phyloP scores from a whole-genome alignment of 768 basidiomycete species.

The Hypholoma fasciculare region DNA sequence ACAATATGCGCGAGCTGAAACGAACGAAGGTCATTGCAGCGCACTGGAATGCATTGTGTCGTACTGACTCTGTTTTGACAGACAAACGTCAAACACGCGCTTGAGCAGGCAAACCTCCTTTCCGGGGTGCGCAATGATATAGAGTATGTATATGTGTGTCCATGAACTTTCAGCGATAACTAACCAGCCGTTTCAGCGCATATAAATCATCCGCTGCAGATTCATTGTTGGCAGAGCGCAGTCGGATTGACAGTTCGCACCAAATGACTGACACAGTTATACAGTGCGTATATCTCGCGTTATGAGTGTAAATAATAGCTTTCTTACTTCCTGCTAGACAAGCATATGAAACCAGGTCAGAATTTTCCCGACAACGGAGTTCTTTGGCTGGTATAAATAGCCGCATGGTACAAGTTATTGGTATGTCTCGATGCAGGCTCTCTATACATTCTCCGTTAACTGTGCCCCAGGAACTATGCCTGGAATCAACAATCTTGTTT shows the following conservation, averaged over 20 bases:
- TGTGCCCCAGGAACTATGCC: slow-evolving; percentile 72
- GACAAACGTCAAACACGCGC: slow-evolving; percentile 79
- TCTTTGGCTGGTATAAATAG: slow-evolving; percentile 79
- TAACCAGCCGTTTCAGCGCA: slow-evolving; percentile 48
- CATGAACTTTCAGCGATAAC: background rate
- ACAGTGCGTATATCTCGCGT: slow-evolving; percentile 51
- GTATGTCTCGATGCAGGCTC: slow-evolving; percentile 42
- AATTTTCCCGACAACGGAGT: slow-evolving; percentile 81
- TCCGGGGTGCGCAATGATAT: slow-evolving; percentile 94
- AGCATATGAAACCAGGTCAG: slow-evolving; percentile 95
- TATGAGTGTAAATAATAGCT: slow-evolving; percentile 2
- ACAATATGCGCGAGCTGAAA: slow-evolving; percentile 80
- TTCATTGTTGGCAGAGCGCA: slow-evolving; percentile 82
- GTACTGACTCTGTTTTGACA: slow-evolving; percentile 22
- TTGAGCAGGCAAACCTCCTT: slow-evolving; percentile 86
- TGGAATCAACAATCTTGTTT: slow-evolving; percentile 88
- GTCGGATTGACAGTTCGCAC: slow-evolving; percentile 90
- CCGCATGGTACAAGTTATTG: slow-evolving; percentile 81
- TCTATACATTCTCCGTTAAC: background rate
- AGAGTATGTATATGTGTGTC: slow-evolving; percentile 53
- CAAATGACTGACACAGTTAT: slow-evolving; percentile 92
- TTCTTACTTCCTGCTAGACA: slow-evolving; percentile 54
- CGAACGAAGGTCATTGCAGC: slow-evolving; percentile 70
- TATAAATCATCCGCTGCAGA: slow-evolving; percentile 91
- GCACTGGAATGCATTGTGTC: background rate